Conservation (phyloP, 257 asterid genomes). For the Parsonsia alboflavescens region DNA sequence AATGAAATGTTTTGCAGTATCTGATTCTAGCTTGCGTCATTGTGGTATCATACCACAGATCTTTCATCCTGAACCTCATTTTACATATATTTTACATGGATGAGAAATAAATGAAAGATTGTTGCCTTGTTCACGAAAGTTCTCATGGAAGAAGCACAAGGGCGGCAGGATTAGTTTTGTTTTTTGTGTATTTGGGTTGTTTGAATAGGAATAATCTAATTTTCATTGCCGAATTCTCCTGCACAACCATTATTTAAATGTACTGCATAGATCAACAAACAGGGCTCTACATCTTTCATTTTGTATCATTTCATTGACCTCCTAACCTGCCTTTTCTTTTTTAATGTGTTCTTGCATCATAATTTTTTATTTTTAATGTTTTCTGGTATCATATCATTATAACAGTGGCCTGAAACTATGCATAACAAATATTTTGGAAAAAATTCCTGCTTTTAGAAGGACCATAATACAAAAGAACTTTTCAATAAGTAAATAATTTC, state of each 20-base stretch:
- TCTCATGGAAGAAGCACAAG: not conserved
- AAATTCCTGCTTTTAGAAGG: not conserved
- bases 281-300: not conserved
- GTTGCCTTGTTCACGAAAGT: not conserved
- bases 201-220: not conserved
- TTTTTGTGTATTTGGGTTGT: not conserved
- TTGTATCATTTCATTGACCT: not conserved
- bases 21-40: not conserved
- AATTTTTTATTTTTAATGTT: not conserved
- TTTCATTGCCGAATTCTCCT: not conserved
- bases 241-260: too few relatives aligned
- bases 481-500: not conserved
- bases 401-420: not conserved
- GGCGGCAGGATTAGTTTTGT: not conserved
- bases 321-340: not conserved
- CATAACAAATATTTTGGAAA: not conserved
- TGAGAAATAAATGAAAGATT: not conserved
- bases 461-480: not conserved
- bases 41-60: not conserved
- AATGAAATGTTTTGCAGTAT: slow-evolving; percentile 1
- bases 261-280: too few relatives aligned
- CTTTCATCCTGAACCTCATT: not conserved
- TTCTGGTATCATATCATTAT: not conserved
- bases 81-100: not conserved
- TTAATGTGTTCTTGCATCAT: not conserved